Conservation (phyloP, 2,329 filamentous ascomycete species). For the Calonectria pseudoreteaudii region DNA sequence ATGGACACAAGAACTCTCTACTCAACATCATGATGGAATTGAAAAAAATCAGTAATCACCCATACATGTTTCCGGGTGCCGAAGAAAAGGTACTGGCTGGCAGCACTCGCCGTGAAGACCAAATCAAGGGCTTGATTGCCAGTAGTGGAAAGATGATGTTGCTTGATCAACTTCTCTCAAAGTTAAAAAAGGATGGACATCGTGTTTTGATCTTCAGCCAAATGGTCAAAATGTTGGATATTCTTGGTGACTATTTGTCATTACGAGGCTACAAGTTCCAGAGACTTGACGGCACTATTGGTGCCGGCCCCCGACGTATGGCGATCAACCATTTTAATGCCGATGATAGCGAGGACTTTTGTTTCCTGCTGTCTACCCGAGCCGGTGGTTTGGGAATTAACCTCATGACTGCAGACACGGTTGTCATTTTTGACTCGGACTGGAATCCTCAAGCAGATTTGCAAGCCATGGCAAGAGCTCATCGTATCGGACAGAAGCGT, state of each 20-base stretch:
- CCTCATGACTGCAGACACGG: conserved; percentile 97
- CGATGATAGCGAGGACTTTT: conserved; percentile 95
- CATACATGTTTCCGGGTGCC: conserved; percentile 96
- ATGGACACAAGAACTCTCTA: conserved; percentile 92
- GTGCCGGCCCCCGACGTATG: conserved; percentile 86
- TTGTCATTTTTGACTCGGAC: conserved; percentile 97
- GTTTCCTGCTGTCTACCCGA: conserved; percentile 93
- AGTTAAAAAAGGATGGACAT: conserved; percentile 92
- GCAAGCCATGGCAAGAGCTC: conserved; percentile 97
- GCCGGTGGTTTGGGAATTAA: conserved; percentile 99
- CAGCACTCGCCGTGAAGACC: conserved; percentile 85
- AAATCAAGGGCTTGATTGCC: conserved; percentile 91
- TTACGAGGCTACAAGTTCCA: conserved; percentile 96
- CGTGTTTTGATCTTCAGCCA: conserved; percentile 98
- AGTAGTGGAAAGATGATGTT: conserved; percentile 99
- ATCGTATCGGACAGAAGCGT: conserved; percentile 96
- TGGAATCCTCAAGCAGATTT: conserved; percentile 99
- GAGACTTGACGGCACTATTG: conserved; percentile 93
- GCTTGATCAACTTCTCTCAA: conserved; percentile 92
- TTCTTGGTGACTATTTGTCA: conserved; percentile 92
- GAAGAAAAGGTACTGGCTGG: conserved; percentile 90
- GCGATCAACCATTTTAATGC: conserved; percentile 99
- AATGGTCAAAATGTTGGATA: conserved; percentile 99
- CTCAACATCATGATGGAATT: conserved; percentile 99
- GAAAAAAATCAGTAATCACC: conserved; percentile 99